Evolutionary conservation across 768 basidiomycete species (phyloP).

Genomic region (Xerocomus brunneocitrinus): DNA sequence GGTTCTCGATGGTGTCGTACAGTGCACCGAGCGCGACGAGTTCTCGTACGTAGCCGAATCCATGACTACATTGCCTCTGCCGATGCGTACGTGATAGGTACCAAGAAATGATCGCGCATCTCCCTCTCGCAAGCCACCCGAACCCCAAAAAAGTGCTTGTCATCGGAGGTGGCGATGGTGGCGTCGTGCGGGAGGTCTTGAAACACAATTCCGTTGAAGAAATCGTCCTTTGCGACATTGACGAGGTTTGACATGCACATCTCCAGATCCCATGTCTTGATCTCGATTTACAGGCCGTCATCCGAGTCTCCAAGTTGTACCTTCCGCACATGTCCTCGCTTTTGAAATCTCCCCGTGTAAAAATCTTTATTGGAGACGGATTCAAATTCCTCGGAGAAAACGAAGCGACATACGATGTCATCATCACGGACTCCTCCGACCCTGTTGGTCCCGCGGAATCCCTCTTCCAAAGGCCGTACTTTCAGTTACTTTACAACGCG

Average conservation of each 20-base stretch:
- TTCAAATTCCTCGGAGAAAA: conserved; percentile 95
- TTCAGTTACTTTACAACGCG: conserved; percentile 88
- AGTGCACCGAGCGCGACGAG: conserved; percentile 97
- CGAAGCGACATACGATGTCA: conserved; percentile 86
- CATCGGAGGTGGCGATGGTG: conserved; percentile 97
- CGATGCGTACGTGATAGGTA: conserved; percentile 50
- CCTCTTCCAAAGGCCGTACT: conserved; percentile 97
- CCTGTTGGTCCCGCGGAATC: conserved; percentile 93
- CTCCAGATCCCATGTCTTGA: neutral
- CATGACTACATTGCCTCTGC: neutral
- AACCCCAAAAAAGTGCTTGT: conserved; percentile 95
- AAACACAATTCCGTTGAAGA: conserved; percentile 89
- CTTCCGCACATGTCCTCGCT: conserved; percentile 93
- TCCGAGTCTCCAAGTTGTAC: conserved; percentile 88
- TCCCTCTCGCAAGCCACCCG: conserved; percentile 94
- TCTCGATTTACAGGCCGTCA: conserved; percentile 60
- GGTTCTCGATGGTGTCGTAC: conserved; percentile 91
- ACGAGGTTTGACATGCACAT: conserved; percentile 56
- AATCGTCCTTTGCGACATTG: conserved; percentile 96
- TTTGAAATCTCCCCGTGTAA: conserved; percentile 75
- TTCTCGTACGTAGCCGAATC: conserved; percentile 71
- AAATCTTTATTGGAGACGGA: conserved; percentile 86
- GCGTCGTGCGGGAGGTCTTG: conserved; percentile 94
- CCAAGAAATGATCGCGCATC: conserved; percentile 98
- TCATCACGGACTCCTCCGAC: conserved; percentile 98